Evolutionary conservation across 768 basidiomycete species (phyloP).

Genomic region (Suillus decipiens): DNA sequence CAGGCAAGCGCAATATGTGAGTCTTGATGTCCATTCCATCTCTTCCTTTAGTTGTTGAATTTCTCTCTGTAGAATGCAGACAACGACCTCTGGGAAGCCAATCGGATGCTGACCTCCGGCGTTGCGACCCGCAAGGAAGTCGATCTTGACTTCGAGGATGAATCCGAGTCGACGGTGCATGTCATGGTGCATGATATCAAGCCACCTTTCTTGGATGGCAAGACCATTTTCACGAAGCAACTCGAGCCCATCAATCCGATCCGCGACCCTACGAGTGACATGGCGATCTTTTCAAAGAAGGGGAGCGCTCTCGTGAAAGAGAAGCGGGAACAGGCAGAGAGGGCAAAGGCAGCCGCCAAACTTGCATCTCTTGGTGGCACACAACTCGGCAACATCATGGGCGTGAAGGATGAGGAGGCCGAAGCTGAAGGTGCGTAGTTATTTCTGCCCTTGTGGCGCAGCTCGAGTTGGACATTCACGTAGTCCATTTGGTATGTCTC

Average conservation of each 20-base stretch:
- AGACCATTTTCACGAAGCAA: slow-evolving; percentile 94
- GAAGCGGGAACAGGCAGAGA: slow-evolving; percentile 94
- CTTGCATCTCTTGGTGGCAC: slow-evolving; percentile 91
- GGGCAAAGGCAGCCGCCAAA: slow-evolving; percentile 95
- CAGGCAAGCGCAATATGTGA: slow-evolving; percentile 92
- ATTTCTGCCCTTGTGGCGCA: slow-evolving; percentile 21
- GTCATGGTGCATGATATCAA: slow-evolving; percentile 97
- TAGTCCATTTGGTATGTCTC: slow-evolving; percentile 45
- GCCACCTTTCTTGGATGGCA: slow-evolving; percentile 96
- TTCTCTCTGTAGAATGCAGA: slow-evolving; percentile 76
- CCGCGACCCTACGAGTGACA: slow-evolving; percentile 88
- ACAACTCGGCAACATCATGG: slow-evolving; percentile 95
- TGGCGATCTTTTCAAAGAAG: slow-evolving; percentile 96
- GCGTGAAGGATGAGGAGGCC: slow-evolving; percentile 92
- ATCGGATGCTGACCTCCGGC: slow-evolving; percentile 96
- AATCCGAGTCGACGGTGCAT: slow-evolving; percentile 94
- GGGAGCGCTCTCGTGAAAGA: slow-evolving; percentile 94
- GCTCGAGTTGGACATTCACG: slow-evolving; percentile 80
- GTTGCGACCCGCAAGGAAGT: slow-evolving; percentile 84
- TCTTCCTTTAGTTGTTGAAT: slow-evolving; percentile 19
- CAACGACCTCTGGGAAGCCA: slow-evolving; percentile 98
- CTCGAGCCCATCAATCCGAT: slow-evolving; percentile 97
- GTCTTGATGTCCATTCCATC: slow-evolving; percentile 23
- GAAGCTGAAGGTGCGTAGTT: slow-evolving; percentile 80
- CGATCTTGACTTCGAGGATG: slow-evolving; percentile 95